Percentiles rank a stretch among this genome's conserved stretches.
Evolutionary conservation across 441 rosid species (phyloP).

Genomic region (Aquilaria agallochum): DNA sequence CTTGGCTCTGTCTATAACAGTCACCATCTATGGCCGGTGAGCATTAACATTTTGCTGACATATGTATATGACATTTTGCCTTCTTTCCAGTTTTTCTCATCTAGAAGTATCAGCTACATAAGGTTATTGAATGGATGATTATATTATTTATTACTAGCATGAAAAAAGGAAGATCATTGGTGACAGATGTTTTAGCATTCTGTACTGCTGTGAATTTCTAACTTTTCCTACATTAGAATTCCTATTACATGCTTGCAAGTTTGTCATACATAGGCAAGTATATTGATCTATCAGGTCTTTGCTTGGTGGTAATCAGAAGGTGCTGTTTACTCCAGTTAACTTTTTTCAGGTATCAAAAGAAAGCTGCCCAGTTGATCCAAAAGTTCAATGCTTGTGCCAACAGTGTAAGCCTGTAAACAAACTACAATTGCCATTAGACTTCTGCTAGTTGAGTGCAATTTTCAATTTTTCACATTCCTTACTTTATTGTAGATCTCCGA

Average conservation of each 20-base stretch:
- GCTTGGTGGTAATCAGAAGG: not conserved
- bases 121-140: too few relatives aligned
- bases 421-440: slow-evolving; percentile 4
- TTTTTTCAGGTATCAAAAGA: slow-evolving; percentile 45
- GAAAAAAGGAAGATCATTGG: too few relatives aligned
- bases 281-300: too few relatives aligned
- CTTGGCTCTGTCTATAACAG: slow-evolving; percentile 27
- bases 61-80: slow-evolving; percentile 2
- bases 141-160: too few relatives aligned
- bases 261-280: not conserved
- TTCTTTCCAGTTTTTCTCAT: not conserved
- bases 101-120: too few relatives aligned
- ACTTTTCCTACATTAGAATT: too few relatives aligned
- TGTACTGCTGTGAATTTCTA: too few relatives aligned
- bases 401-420: slow-evolving; percentile 25
- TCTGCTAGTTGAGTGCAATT: slow-evolving; percentile 13
- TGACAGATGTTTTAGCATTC: too few relatives aligned
- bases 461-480: slow-evolving; percentile 9
- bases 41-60: slow-evolving; percentile 15
- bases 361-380: slow-evolving; percentile 51
- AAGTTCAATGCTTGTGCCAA: slow-evolving; percentile 42
- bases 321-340: not conserved
- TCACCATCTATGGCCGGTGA: slow-evolving; percentile 45
- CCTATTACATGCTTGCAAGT: not conserved
- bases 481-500: slow-evolving; percentile 37